These are phyloP conservation scores for Psilocybe cyanescens DNA, from an alignment of 768 basidiomycete genomes.

Conservation along the genomic window DNA sequence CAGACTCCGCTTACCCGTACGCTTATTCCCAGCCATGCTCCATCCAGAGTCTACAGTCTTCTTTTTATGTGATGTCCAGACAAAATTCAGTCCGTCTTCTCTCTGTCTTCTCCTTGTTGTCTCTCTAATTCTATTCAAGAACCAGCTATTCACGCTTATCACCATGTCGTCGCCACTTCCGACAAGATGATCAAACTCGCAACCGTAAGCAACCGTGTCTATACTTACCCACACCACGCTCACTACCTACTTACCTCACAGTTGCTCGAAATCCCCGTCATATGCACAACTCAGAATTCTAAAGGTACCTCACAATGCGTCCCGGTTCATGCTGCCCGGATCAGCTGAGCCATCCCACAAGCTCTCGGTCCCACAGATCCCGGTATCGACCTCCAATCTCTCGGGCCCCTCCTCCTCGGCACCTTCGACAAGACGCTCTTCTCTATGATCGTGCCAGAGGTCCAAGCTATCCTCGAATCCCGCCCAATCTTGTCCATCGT, in stretches of 20 bases:
- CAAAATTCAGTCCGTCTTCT: slow-evolving; percentile 61
- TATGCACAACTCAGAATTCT: slow-evolving; percentile 87
- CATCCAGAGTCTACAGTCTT: slow-evolving; percentile 54
- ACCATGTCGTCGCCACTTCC: slow-evolving; percentile 67
- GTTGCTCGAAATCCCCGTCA: slow-evolving; percentile 69
- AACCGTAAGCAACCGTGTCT: slow-evolving; percentile 44
- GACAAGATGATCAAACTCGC: slow-evolving; percentile 81
- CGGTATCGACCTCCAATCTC: slow-evolving; percentile 56
- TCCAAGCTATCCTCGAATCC: slow-evolving; percentile 52
- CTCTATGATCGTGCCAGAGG: slow-evolving; percentile 81
- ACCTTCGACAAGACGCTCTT: slow-evolving; percentile 81
- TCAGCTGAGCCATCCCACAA: slow-evolving; percentile 28
- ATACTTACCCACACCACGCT: slow-evolving; percentile 2
- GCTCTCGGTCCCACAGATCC: slow-evolving; percentile 73
- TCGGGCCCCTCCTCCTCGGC: slow-evolving; percentile 61
- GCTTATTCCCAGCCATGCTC: slow-evolving; percentile 24
- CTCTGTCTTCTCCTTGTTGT: background rate
- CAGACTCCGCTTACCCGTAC: slow-evolving; percentile 7
- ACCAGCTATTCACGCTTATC: slow-evolving; percentile 68
- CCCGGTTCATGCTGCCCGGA: background rate
- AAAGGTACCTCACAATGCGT: slow-evolving; percentile 49
- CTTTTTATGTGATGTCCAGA: slow-evolving; percentile 86
- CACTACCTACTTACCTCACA: slow-evolving; percentile 24
- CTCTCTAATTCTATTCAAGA: slow-evolving; percentile 16
- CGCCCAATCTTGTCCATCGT: slow-evolving; percentile 65